These are phyloP conservation scores for Trichocladium uniseriatum DNA, from an alignment of 495 filamentous ascomycete species.

Conservation along the genomic window DNA sequence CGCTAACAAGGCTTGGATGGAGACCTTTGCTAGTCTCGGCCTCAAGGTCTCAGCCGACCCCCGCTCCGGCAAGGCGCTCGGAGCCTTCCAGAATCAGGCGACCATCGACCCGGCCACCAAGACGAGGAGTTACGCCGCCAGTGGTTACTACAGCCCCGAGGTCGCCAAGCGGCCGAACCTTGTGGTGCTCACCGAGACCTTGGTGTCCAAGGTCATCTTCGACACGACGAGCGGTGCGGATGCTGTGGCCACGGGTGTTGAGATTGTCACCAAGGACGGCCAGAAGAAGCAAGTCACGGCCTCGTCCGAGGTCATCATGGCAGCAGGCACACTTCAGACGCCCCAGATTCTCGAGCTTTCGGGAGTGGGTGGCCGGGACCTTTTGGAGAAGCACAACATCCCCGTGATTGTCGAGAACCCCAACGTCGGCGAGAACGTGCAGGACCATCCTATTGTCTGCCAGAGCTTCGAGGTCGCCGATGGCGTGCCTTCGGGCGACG, in stretches of 20 bases:
- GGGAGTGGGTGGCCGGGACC: conserved; percentile 59
- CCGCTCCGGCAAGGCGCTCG: conserved; percentile 30
- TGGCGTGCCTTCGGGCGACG: conserved; percentile 33
- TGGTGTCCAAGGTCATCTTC: conserved; percentile 36
- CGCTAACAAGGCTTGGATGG: conserved; percentile 31
- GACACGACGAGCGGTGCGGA: conserved; percentile 10
- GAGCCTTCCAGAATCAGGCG: conserved; percentile 38
- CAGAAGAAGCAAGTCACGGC: conserved; percentile 20
- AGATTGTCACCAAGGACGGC: conserved; percentile 26
- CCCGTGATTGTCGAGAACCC: conserved; percentile 61
- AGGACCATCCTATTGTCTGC: conserved; percentile 38
- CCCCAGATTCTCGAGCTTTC: conserved; percentile 60
- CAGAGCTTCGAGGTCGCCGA: conserved; percentile 36
- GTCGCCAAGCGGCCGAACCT: conserved; percentile 36
- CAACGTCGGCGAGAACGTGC: conserved; percentile 62
- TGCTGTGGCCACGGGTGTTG: conserved; percentile 27
- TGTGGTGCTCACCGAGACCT: conserved; percentile 35
- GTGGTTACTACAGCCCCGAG: conserved; percentile 29
- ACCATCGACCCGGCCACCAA: conserved; percentile 35
- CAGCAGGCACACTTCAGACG: conserved; percentile 49
- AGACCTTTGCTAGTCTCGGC: conserved; percentile 27
- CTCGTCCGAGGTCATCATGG: conserved; percentile 46
- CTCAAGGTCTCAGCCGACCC: conserved; percentile 30
- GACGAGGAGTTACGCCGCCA: conserved; percentile 30
- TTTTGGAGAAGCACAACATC: conserved; percentile 57